phyloP scores from a whole-genome alignment of 2,329 filamentous ascomycete genomes.

The Incumbomyces lentus region DNA sequence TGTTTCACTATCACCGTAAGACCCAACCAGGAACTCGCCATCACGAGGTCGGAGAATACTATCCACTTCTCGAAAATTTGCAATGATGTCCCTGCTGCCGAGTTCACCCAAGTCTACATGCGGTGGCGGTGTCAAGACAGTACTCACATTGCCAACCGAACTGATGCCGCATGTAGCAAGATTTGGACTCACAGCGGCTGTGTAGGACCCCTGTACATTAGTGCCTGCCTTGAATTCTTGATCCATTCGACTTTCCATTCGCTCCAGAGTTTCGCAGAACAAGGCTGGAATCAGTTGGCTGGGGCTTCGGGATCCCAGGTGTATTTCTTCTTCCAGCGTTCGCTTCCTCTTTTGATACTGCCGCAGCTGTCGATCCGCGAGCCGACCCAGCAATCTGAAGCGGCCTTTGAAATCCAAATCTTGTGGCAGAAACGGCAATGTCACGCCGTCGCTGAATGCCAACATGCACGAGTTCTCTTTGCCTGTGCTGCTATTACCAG shows the following conservation, averaged over 20 bases:
- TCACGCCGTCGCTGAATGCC: conserved; percentile 19
- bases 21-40: conserved; percentile 18
- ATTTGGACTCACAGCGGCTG: conserved; percentile 6
- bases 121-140: conserved; percentile 11
- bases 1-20: conserved; percentile 11
- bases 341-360: conserved; percentile 18
- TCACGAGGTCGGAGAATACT: conserved; percentile 16
- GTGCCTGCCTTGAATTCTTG: conserved; percentile 8
- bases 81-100: conserved; percentile 6
- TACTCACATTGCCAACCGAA: conserved; percentile 15
- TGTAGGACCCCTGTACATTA: conserved; percentile 14
- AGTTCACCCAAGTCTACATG: conserved; percentile 11
- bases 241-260: conserved; percentile 9
- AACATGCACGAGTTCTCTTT: conserved; percentile 19
- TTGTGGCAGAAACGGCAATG: conserved; percentile 14
- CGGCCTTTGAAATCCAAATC: conserved; percentile 14
- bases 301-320: conserved; percentile 15
- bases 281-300: conserved; percentile 14
- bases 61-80: conserved; percentile 13
- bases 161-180: conserved; percentile 17
- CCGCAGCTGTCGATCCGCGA: conserved; percentile 15
- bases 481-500: conserved; percentile 11
- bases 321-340: conserved; percentile 9
- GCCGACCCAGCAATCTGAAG: conserved; percentile 14
- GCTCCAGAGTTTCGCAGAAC: conserved; percentile 15